Conservation (phyloP, 768 basidiomycete genomes). For the Sistotremastrum niveocremeum region DNA sequence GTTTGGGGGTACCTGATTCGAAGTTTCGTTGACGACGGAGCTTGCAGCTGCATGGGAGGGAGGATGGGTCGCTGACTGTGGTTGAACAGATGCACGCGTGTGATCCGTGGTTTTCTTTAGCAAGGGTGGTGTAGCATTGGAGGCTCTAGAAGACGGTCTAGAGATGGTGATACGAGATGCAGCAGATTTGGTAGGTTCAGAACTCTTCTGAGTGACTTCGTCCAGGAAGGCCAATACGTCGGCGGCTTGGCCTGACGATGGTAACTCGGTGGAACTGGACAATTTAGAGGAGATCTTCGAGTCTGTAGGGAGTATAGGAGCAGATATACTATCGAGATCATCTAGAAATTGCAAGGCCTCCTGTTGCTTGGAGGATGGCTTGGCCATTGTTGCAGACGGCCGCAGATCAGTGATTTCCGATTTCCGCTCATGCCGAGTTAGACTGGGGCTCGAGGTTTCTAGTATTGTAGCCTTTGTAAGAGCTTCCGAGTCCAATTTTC, state of each 20-base stretch:
- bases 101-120: conserved; percentile 66
- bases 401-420: too few relatives aligned
- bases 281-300: conserved; percentile 9
- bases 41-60: conserved; percentile 21
- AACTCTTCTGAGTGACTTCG: conserved; percentile 86
- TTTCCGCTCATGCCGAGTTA: too few relatives aligned
- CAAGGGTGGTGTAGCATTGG: conserved; percentile 53
- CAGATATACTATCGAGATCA: conserved; percentile 70
- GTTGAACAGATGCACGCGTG: conserved; percentile 21
- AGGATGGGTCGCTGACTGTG: conserved; percentile 28
- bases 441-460: too few relatives aligned
- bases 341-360: conserved; percentile 91
- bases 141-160: conserved; percentile 21
- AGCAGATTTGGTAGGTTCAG: conserved; percentile 55
- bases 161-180: conserved; percentile 38
- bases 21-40: conserved; percentile 13
- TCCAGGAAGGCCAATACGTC: conserved; percentile 89
- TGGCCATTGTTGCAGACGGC: conserved; percentile 18
- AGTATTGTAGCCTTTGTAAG: too few relatives aligned
- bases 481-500: too few relatives aligned
- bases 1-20: conserved; percentile 11
- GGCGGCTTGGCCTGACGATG: conserved; percentile 50
- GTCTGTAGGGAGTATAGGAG: conserved; percentile 14
- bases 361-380: conserved; percentile 64
- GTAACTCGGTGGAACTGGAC: conserved; percentile 13